Conservation (phyloP, 352 stramenopile genomes). For the Phytopythium oedochilum region DNA sequence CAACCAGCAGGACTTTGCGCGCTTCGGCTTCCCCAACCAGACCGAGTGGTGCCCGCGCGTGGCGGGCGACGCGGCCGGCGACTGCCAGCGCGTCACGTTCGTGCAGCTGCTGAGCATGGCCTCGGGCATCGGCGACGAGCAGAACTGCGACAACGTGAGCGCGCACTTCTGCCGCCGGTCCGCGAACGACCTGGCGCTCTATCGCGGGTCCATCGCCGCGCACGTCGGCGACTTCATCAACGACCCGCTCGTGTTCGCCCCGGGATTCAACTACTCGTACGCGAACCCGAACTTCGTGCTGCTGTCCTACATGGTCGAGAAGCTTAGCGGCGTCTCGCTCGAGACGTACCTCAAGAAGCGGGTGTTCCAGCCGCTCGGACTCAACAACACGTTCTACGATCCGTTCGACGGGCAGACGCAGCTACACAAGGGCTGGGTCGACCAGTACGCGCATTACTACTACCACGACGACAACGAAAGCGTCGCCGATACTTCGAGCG, state of each 20-base stretch:
- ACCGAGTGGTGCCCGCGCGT: constrained; percentile 46
- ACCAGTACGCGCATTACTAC: constrained; percentile 57
- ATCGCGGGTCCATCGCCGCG: constrained; percentile 21
- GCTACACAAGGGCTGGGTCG: constrained; percentile 28
- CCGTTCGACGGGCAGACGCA: constrained; percentile 22
- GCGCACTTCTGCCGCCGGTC: constrained; percentile 2
- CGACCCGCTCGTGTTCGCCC: constrained; percentile 39
- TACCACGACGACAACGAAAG: constrained; percentile 8
- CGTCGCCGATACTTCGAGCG: neutral
- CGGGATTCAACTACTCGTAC: constrained; percentile 47
- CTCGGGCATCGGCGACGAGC: constrained; percentile 30
- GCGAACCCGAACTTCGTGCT: constrained; percentile 51
- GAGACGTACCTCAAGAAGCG: constrained; percentile 35
- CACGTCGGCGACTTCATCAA: constrained; percentile 50
- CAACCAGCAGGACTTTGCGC: constrained; percentile 29
- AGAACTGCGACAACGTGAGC: constrained; percentile 22
- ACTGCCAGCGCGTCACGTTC: constrained; percentile 56
- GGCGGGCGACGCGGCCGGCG: neutral
- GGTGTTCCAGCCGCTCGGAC: constrained; percentile 24
- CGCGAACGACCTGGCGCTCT: constrained; percentile 16
- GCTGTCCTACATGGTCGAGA: constrained; percentile 61
- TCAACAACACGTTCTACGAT: constrained; percentile 50
- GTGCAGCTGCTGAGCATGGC: constrained; percentile 61
- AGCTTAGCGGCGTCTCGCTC: constrained; percentile 34
- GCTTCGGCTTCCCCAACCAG: constrained; percentile 43